These are phyloP conservation scores for Apiotrichum gamsii DNA, from an alignment of 1,284 basidiomycete genomes.

Conservation along the genomic window DNA sequence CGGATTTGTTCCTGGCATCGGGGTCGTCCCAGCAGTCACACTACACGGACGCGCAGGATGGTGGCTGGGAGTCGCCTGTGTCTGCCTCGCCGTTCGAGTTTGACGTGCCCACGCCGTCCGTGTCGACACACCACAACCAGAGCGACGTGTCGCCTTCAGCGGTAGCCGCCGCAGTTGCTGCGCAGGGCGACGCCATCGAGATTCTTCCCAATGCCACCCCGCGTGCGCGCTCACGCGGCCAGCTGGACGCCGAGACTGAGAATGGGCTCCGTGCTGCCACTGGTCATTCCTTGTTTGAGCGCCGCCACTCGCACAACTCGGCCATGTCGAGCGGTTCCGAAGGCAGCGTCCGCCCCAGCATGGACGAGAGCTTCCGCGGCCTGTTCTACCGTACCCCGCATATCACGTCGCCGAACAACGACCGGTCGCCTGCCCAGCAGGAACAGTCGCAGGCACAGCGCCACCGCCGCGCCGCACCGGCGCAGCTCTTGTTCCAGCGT, in stretches of 20 bases:
- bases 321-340: slow-evolving; percentile 10
- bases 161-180: too few species aligned
- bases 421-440: neutral
- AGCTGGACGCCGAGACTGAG: too few species aligned
- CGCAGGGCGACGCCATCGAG: slow-evolving; percentile 5
- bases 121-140: neutral
- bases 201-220: slow-evolving; percentile 1
- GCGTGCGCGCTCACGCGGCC: neutral
- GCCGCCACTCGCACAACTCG: neutral
- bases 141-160: too few species aligned
- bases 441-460: neutral
- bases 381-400: slow-evolving; percentile 42
- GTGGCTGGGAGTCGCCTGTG: too few species aligned
- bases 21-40: slow-evolving; percentile 11
- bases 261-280: too few species aligned
- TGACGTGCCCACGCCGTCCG: neutral
- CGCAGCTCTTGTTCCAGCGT: neutral
- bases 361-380: slow-evolving; percentile 23
- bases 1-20: slow-evolving; percentile 8
- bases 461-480: neutral
- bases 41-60: slow-evolving; percentile 11
- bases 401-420: slow-evolving; percentile 12
- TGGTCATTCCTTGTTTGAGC: neutral
- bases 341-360: slow-evolving; percentile 9
- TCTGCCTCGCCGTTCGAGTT: neutral